A percentile compares a stretch with the other conserved stretches of the same genome.
These are phyloP conservation scores for Arthrobotrys sinensis DNA, from an alignment of 2,329 filamentous ascomycete species.

Conservation along the genomic window DNA sequence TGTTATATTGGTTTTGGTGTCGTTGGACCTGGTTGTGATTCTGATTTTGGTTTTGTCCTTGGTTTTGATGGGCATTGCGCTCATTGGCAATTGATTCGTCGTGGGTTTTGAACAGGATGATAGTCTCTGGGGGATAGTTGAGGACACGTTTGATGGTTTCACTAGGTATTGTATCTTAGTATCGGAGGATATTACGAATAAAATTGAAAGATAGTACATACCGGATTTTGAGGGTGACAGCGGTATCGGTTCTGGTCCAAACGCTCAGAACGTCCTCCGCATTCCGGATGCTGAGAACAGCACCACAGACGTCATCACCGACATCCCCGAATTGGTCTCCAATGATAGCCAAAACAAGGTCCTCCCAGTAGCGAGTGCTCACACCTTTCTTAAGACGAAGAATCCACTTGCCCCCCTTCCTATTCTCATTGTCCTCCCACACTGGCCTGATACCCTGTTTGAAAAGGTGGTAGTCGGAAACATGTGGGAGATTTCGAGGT, in stretches of 20 bases:
- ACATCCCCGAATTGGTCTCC: slow-evolving; percentile 96
- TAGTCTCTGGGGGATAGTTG: slow-evolving; percentile 87
- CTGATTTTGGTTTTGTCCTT: slow-evolving; percentile 48
- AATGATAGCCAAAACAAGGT: slow-evolving; percentile 88
- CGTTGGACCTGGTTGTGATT: slow-evolving; percentile 35
- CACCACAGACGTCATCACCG: slow-evolving; percentile 93
- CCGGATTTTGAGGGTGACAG: slow-evolving; percentile 96
- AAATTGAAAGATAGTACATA: slow-evolving; percentile 69
- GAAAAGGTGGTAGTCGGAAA: slow-evolving; percentile 98
- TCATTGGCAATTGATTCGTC: slow-evolving; percentile 82
- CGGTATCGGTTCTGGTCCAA: slow-evolving; percentile 94
- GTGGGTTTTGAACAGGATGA: slow-evolving; percentile 95
- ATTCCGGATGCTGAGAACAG: slow-evolving; percentile 92
- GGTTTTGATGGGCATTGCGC: slow-evolving; percentile 43
- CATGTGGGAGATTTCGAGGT: slow-evolving; percentile 87
- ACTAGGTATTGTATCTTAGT: slow-evolving; percentile 69
- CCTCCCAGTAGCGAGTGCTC: slow-evolving; percentile 96
- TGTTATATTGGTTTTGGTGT: slow-evolving; percentile 51
- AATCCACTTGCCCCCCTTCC: slow-evolving; percentile 96
- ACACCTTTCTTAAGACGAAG: slow-evolving; percentile 97
- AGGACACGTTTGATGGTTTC: slow-evolving; percentile 95
- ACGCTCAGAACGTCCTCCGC: slow-evolving; percentile 98
- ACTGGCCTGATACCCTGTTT: slow-evolving; percentile 96
- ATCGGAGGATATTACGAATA: neutral
- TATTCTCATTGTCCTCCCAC: slow-evolving; percentile 99